These are phyloP conservation scores for Mortierella sp. DNA, from an alignment of 371 early-diverging fungal genomes.

Conservation along the genomic window DNA sequence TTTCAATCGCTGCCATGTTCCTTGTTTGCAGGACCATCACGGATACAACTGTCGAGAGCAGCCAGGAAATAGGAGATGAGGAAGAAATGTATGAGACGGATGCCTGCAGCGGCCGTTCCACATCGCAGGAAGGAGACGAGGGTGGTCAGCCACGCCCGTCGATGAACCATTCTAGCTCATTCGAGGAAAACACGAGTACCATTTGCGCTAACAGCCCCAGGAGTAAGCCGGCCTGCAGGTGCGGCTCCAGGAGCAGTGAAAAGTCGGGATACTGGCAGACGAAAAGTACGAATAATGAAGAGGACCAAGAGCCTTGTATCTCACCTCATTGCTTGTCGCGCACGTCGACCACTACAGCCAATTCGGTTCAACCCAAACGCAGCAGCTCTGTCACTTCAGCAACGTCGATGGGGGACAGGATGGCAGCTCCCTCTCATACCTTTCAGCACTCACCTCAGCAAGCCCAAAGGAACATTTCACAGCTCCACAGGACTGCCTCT, in stretches of 20 bases:
- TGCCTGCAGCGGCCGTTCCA: background rate
- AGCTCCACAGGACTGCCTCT: conserved; percentile 12
- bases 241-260: conserved; percentile 14
- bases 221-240: conserved; percentile 4
- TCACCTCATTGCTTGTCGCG: conserved; percentile 1
- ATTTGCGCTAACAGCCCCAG: conserved; percentile 25
- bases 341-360: conserved; percentile 2
- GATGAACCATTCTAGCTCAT: conserved; percentile 6
- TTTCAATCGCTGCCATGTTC: conserved; percentile 53
- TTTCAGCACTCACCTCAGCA: conserved; percentile 13
- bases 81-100: conserved; percentile 10
- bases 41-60: conserved; percentile 38
- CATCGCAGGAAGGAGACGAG: background rate
- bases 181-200: conserved; percentile 26
- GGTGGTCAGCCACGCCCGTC: conserved; percentile 6
- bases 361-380: conserved; percentile 15
- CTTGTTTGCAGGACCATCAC: conserved; percentile 50
- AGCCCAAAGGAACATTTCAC: background rate
- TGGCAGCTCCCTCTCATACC: conserved; percentile 20
- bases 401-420: conserved; percentile 10
- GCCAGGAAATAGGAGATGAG: conserved; percentile 1
- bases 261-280: conserved; percentile 1
- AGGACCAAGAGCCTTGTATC: conserved; percentile 1
- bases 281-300: conserved; percentile 9
- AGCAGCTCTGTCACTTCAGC: conserved; percentile 26